phyloP scores from a whole-genome alignment of 148 eudicot species.

The Pharnaceum exiguum region DNA sequence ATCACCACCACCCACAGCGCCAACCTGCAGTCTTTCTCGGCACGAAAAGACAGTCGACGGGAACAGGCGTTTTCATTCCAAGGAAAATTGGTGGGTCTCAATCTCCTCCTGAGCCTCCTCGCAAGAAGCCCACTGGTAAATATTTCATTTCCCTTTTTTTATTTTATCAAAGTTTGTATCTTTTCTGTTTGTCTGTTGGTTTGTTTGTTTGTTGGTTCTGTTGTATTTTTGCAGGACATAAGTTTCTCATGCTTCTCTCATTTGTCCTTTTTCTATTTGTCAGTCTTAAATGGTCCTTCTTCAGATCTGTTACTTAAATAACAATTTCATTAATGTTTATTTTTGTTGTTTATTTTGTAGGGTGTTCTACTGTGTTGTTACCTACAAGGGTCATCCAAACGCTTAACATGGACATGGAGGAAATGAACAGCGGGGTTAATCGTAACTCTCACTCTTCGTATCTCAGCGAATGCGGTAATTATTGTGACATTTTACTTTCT shows the following conservation, averaged over 20 bases:
- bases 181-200: slow-evolving; percentile 2
- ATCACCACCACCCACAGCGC: not conserved
- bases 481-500: no score
- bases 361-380: slow-evolving; percentile 29
- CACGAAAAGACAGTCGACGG: slow-evolving; percentile 45
- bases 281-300: not conserved
- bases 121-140: slow-evolving; percentile 48
- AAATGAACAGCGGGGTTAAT: slow-evolving; percentile 22
- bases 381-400: slow-evolving; percentile 39
- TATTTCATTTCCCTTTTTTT: not conserved
- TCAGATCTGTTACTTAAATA: slow-evolving; percentile 9
- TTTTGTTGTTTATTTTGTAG: slow-evolving; percentile 7
- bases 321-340: not conserved
- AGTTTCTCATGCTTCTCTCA: not conserved
- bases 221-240: not conserved
- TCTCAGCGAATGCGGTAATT: no score
- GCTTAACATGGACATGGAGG: slow-evolving; percentile 28
- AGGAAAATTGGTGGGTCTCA: slow-evolving; percentile 28
- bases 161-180: not conserved
- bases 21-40: slow-evolving; percentile 9
- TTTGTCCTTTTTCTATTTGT: slow-evolving; percentile 4
- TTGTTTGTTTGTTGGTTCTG: slow-evolving; percentile 6
- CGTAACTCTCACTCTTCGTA: not conserved
- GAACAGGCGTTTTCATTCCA: slow-evolving; percentile 83
- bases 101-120: slow-evolving; percentile 26